These are phyloP conservation scores for Phytophthora pseudosyringae DNA, from an alignment of 352 stramenopile species.

Conservation along the genomic window DNA sequence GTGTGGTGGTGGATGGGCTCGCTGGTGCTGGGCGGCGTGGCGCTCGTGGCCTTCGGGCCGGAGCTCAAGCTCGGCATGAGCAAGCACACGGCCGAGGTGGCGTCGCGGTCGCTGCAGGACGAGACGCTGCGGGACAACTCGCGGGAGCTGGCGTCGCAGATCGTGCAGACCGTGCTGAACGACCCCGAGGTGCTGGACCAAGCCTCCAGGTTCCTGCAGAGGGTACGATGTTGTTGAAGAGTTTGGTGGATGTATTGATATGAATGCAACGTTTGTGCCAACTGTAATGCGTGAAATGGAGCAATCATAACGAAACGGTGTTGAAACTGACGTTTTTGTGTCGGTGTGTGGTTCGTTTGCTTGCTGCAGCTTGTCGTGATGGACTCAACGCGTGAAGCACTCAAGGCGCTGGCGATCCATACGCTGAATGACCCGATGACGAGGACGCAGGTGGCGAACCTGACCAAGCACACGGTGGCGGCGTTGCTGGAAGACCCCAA, in stretches of 20 bases:
- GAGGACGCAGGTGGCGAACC: conserved; percentile 50
- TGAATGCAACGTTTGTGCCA: conserved; percentile 24
- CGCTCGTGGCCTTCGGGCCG: conserved; percentile 73
- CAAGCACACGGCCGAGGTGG: conserved; percentile 85
- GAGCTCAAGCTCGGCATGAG: conserved; percentile 84
- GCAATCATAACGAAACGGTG: conserved; percentile 20
- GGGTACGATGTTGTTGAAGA: conserved; percentile 34
- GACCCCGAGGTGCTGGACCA: conserved; percentile 86
- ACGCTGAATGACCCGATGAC: conserved; percentile 71
- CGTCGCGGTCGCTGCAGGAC: conserved; percentile 83
- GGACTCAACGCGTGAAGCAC: conserved; percentile 61
- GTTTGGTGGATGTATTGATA: conserved; percentile 18
- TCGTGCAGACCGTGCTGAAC: conserved; percentile 88
- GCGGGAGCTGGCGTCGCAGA: conserved; percentile 79
- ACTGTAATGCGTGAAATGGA: background rate
- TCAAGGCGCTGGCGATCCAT: conserved; percentile 57
- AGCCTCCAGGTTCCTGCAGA: conserved; percentile 75
- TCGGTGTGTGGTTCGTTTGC: background rate
- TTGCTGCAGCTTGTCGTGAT: conserved; percentile 67
- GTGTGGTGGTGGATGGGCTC: conserved; percentile 66
- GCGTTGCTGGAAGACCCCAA: conserved; percentile 60
- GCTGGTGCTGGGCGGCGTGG: conserved; percentile 45
- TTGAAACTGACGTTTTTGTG: conserved; percentile 3
- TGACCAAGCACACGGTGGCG: conserved; percentile 57
- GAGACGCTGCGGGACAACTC: conserved; percentile 81